These are phyloP conservation scores for Craterostigma plantagineum DNA, from an alignment of 257 asterid species.

Conservation along the genomic window DNA sequence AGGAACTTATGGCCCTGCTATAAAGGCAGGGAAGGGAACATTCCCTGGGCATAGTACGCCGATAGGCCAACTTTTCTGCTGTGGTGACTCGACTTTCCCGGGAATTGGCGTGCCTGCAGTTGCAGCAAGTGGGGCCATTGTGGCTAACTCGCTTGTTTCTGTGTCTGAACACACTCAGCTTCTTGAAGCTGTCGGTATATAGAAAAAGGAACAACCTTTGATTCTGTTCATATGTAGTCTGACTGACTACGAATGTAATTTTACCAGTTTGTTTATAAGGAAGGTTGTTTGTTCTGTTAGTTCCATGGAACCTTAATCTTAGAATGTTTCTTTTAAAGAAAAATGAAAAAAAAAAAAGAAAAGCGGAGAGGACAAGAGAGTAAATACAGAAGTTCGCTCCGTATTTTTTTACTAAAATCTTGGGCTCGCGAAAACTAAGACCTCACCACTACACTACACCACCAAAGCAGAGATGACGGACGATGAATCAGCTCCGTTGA, in stretches of 20 bases:
- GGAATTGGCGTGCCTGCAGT: slow-evolving; percentile 98
- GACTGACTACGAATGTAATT: too few relatives aligned
- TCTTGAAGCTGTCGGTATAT: slow-evolving; percentile 84
- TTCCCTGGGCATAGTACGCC: slow-evolving; percentile 86
- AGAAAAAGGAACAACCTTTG: background rate
- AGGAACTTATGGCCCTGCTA: slow-evolving; percentile 95
- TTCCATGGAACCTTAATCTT: too few relatives aligned
- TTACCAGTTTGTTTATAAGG: too few relatives aligned
- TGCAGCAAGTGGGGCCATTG: slow-evolving; percentile 98
- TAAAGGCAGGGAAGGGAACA: slow-evolving; percentile 58
- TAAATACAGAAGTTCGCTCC: too few relatives aligned
- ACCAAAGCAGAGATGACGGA: slow-evolving; percentile 21
- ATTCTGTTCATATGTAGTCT: too few relatives aligned
- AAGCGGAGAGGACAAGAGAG: too few relatives aligned
- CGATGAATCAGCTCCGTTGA: slow-evolving; percentile 13
- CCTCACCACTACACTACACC: too few relatives aligned
- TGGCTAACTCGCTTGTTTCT: slow-evolving; percentile 79
- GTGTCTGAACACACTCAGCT: slow-evolving; percentile 72
- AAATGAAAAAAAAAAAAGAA: too few relatives aligned
- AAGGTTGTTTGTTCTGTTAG: too few relatives aligned
- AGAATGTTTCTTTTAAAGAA: too few relatives aligned
- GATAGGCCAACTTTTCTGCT: slow-evolving; percentile 47
- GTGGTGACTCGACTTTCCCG: slow-evolving; percentile 98
- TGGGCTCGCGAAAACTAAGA: too few relatives aligned
- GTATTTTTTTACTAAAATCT: too few relatives aligned